phyloP scores from a whole-genome alignment of 2,329 filamentous ascomycete genomes.

The Samsoniella hepiali region DNA sequence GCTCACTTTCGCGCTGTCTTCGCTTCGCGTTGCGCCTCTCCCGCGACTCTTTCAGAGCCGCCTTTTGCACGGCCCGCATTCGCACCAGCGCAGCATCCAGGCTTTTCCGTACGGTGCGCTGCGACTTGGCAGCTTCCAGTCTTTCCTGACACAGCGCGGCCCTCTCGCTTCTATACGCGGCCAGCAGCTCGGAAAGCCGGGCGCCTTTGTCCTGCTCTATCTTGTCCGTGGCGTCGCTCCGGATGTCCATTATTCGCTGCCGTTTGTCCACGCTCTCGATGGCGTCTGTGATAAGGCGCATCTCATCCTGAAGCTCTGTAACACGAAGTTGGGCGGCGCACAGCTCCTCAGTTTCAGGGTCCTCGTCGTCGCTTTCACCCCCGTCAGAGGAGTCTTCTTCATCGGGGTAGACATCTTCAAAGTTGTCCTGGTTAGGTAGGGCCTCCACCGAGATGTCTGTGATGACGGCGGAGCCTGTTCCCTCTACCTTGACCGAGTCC shows the following conservation, averaged over 20 bases:
- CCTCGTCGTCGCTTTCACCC: constrained; percentile 28
- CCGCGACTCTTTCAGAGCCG: constrained; percentile 33
- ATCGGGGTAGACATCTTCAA: constrained; percentile 52
- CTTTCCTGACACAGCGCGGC: constrained; percentile 41
- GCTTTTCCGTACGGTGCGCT: constrained; percentile 33
- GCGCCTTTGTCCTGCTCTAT: constrained; percentile 27
- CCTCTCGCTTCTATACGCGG: constrained; percentile 42
- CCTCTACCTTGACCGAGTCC: constrained; percentile 59
- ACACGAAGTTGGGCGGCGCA: constrained; percentile 32
- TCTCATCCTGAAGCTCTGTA: constrained; percentile 27
- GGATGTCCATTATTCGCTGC: constrained; percentile 40
- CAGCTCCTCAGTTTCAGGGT: constrained; percentile 25
- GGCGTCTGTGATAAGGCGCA: constrained; percentile 22
- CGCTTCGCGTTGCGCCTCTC: constrained; percentile 26
- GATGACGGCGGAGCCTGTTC: constrained; percentile 53
- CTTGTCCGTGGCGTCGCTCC: constrained; percentile 36
- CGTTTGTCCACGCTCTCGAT: constrained; percentile 32
- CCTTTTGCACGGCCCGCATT: constrained; percentile 21
- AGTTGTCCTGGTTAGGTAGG: constrained; percentile 52
- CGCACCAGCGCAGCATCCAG: constrained; percentile 31
- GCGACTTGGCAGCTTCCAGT: constrained; percentile 30
- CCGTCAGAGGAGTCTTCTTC: constrained; percentile 38
- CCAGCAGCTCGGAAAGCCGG: constrained; percentile 37
- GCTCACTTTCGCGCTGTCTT: constrained; percentile 35
- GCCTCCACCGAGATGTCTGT: constrained; percentile 60